Conservation (phyloP, 139 green algal genomes). For the Closterium sp. region DNA sequence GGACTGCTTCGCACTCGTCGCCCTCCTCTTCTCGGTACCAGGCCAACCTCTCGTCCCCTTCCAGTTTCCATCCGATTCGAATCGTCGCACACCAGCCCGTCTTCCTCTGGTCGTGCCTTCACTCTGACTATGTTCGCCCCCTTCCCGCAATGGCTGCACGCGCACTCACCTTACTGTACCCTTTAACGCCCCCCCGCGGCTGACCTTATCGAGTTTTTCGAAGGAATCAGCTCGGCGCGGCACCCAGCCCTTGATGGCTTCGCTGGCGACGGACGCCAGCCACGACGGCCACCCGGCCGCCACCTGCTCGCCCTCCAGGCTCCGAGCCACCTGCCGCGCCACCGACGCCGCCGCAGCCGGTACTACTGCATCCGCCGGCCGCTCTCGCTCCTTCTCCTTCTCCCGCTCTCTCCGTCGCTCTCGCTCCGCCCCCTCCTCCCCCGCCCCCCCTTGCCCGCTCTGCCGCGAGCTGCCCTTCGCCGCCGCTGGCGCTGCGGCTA, state of each 20-base stretch:
- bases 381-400: neutral
- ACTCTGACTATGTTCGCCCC: no score
- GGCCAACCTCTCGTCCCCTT: no score
- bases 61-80: no score
- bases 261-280: slow-evolving; percentile 40
- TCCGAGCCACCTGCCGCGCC: neutral
- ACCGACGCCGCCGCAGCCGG: neutral
- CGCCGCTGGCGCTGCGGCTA: neutral
- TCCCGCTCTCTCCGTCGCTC: neutral
- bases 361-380: neutral
- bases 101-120: no score
- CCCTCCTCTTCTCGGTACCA: no score
- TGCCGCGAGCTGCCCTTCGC: neutral
- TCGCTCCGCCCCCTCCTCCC: neutral
- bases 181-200: neutral
- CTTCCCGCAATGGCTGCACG: no score
- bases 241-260: slow-evolving; percentile 50
- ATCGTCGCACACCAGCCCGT: no score
- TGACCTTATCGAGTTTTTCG: slow-evolving; percentile 52
- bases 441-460: neutral
- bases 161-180: neutral
- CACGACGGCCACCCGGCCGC: slow-evolving; percentile 45
- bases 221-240: slow-evolving; percentile 46
- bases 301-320: slow-evolving; percentile 39
- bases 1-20: no score